phyloP scores from a whole-genome alignment of 768 basidiomycete genomes.

The Vararia minispora region DNA sequence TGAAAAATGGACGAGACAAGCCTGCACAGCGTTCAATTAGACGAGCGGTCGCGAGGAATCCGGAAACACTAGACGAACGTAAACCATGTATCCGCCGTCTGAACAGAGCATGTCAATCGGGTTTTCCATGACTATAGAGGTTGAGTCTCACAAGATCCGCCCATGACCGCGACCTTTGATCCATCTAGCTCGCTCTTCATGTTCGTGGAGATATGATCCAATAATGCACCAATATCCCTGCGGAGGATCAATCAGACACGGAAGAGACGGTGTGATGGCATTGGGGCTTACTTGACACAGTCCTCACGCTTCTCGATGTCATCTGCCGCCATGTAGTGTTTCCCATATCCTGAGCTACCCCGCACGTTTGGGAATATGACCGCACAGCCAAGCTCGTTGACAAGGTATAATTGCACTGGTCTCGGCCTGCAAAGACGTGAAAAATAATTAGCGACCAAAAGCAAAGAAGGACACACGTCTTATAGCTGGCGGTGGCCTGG shows the following conservation, averaged over 20 bases:
- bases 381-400: slow-evolving; percentile 30
- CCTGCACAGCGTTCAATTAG: slow-evolving; percentile 16
- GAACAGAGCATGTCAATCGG: neutral
- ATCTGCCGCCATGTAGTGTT: slow-evolving; percentile 27
- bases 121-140: neutral
- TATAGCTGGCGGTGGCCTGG: slow-evolving; percentile 24
- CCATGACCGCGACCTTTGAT: slow-evolving; percentile 29
- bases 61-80: slow-evolving; percentile 1
- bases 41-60: neutral
- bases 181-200: slow-evolving; percentile 24
- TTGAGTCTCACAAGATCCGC: slow-evolving; percentile 26
- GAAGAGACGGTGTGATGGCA: neutral
- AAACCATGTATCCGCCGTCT: slow-evolving; percentile 12
- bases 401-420: slow-evolving; percentile 27
- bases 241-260: neutral
- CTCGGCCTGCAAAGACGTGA: neutral
- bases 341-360: slow-evolving; percentile 32
- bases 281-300: slow-evolving; percentile 27
- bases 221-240: slow-evolving; percentile 28
- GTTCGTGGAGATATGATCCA: slow-evolving; percentile 24
- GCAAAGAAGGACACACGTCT: slow-evolving; percentile 17
- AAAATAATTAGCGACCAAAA: neutral
- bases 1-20: slow-evolving; percentile 30
- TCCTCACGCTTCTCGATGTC: slow-evolving; percentile 33
- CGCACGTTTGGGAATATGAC: slow-evolving; percentile 32